Evolutionary conservation across 2,329 filamentous ascomycete genomes (phyloP).

Genomic region (Diaporthe sp.): DNA sequence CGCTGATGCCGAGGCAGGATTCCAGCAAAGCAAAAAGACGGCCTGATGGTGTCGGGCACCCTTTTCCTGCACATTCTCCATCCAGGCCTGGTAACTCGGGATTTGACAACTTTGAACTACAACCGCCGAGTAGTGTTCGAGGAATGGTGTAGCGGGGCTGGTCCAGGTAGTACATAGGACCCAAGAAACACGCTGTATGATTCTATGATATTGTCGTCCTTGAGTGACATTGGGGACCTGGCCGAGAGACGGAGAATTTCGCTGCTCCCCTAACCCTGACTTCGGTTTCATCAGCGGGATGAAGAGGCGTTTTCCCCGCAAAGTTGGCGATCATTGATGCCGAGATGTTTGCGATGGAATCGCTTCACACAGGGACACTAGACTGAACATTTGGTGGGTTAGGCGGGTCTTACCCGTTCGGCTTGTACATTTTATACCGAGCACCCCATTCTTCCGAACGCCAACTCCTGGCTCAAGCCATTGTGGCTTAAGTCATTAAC

Average conservation of each 20-base stretch:
- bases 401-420: constrained; percentile 3
- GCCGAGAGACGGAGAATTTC: background rate
- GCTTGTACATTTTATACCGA: constrained; percentile 25
- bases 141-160: background rate
- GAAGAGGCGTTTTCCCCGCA: constrained; percentile 24
- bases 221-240: background rate
- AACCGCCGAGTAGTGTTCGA: constrained; percentile 25
- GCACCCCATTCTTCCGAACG: background rate
- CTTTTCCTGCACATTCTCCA: constrained; percentile 8
- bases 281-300: background rate
- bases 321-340: constrained; percentile 18
- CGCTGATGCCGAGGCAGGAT: background rate
- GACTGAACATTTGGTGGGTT: background rate
- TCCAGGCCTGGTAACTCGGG: background rate
- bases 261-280: background rate
- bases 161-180: background rate
- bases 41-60: constrained; percentile 21
- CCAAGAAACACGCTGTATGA: background rate
- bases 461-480: background rate
- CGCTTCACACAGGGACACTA: constrained; percentile 3
- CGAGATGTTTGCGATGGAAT: constrained; percentile 8
- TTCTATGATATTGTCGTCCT: background rate
- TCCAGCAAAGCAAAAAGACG: background rate
- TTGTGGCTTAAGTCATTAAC: background rate
- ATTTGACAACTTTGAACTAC: constrained; percentile 25